Base-by-base conservation (phyloP, 1,284 basidiomycete genomes). In the Cerrena zonata region DNA sequence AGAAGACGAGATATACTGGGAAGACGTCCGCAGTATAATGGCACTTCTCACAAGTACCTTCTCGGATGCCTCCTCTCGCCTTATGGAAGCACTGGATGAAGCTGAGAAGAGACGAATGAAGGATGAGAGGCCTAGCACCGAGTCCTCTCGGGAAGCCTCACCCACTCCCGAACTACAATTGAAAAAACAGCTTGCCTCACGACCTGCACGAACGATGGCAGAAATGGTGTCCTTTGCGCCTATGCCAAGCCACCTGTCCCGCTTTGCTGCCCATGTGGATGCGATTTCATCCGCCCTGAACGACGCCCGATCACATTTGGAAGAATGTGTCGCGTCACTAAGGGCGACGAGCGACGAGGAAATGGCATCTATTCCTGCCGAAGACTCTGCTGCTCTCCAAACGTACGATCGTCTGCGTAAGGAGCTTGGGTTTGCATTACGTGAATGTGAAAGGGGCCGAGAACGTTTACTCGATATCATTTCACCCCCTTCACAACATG, bases 361-460 rank as follows among this genome's bases (percentile, higher is more conserved):
- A 4, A 15, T 21, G 3, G 38, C 42, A 3, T 19, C 40, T n/a
- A 26, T 39, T 3, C 47, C 56, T 18, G 36, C 51, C 13, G 42
- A 44, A 25, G 69, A 72, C 22, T 67, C 74, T 48, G 72, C 75
- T 2, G 79, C 83, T 1, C 56, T 89, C 44, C 75, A 77, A 45
- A 79, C 85, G 5, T 89, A 87, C 61, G 87, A 89, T 49, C 71
- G 80, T 0, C 69, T 90, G n/a, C 75, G 87, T 11, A 76, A 79
- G 7, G 86, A 89, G 59, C 74, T 90, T 3, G 87, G 86, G 5
- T 66, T 83, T 24, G 87, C 86, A 0, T 67, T 89, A 15, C 70
- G 86, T 10, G 87, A 90, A 58, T 90, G 87, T 59, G 88, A 91
- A 64, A 77, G 89, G 3, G 88, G 87, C 0, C 72, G 84, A 13